Evolutionary conservation across 2,329 filamentous ascomycete genomes (phyloP), one percentile per base, ranked within the genome.

Genomic region (Neospermospora avenae): DNA sequence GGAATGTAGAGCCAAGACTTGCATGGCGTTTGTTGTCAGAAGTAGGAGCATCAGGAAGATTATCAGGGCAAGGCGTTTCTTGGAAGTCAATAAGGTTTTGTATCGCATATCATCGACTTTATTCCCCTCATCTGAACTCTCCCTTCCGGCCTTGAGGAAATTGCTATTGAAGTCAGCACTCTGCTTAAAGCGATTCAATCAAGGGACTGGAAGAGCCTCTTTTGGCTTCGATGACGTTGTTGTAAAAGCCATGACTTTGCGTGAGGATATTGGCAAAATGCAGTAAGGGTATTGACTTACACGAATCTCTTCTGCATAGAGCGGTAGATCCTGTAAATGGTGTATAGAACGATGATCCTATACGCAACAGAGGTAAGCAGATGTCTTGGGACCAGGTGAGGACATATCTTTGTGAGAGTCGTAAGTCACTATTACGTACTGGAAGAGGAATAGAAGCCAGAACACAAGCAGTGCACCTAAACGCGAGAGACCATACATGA

Each of bases 381-480:
- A n/a, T n/a, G n/a, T n/a, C n/a, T n/a, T n/a, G n/a, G n/a, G n/a
- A n/a, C n/a, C n/a, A n/a, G n/a, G n/a, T n/a, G n/a, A n/a, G n/a
- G n/a, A n/a, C n/a, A n/a, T n/a, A n/a, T n/a, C n/a, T n/a, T n/a
- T n/a, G n/a, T n/a, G n/a, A n/a, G n/a, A n/a, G n/a, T n/a, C n/a
- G n/a, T n/a, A n/a, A n/a, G n/a, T n/a, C n/a, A n/a, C n/a, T n/a
- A n/a, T n/a, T n/a, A n/a, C n/a, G n/a, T n/a, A n/a, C 22, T 75
- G 67, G 63, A 80, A 80, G 58, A 79, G 60, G n/a, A 70, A 67
- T 4, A 59, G 35, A 5, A 53, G 14, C 77, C 77, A 80, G 69
- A 80, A 80, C 34, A 80, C 70, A 14, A 75, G 68, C 60, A 77
- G 75, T 62, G 78, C 78, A 60, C 79, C 72, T 67, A 69, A 72